Evolutionary conservation across 2,329 filamentous ascomycete species (phyloP).

Genomic region (Colletotrichum plurivorum): DNA sequence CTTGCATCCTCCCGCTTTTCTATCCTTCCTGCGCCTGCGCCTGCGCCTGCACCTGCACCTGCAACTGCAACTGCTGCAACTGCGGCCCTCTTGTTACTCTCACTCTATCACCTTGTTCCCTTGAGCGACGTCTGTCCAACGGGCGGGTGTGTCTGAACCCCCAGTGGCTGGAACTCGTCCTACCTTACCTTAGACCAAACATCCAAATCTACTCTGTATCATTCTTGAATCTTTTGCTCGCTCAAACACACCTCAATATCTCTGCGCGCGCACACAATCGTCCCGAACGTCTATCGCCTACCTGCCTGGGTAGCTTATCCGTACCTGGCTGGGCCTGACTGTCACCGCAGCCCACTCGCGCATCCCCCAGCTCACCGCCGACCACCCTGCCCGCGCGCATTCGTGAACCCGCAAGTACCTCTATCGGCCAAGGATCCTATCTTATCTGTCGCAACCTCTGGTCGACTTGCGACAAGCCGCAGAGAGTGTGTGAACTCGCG

Average conservation of each 20-base stretch:
- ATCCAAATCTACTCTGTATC: slow-evolving; percentile 8
- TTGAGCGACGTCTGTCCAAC: slow-evolving; percentile 7
- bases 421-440: slow-evolving; percentile 6
- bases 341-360: slow-evolving; percentile 16
- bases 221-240: not conserved
- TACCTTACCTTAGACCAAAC: slow-evolving; percentile 33
- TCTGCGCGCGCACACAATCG: not conserved
- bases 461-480: slow-evolving; percentile 19
- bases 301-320: not conserved
- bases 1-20: slow-evolving; percentile 37
- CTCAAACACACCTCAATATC: not conserved
- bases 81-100: slow-evolving; percentile 26
- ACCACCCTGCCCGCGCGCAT: slow-evolving; percentile 16
- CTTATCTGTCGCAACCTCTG: slow-evolving; percentile 29
- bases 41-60: no score
- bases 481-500: slow-evolving; percentile 6
- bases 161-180: slow-evolving; percentile 6
- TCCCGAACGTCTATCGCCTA: not conserved
- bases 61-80: no score
- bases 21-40: slow-evolving; percentile 6
- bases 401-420: slow-evolving; percentile 25
- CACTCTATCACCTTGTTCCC: slow-evolving; percentile 1
- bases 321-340: slow-evolving; percentile 2
- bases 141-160: slow-evolving; percentile 10
- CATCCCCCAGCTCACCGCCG: not conserved